phyloP scores from a whole-genome alignment of 768 basidiomycete species.

The Mycena rosella region DNA sequence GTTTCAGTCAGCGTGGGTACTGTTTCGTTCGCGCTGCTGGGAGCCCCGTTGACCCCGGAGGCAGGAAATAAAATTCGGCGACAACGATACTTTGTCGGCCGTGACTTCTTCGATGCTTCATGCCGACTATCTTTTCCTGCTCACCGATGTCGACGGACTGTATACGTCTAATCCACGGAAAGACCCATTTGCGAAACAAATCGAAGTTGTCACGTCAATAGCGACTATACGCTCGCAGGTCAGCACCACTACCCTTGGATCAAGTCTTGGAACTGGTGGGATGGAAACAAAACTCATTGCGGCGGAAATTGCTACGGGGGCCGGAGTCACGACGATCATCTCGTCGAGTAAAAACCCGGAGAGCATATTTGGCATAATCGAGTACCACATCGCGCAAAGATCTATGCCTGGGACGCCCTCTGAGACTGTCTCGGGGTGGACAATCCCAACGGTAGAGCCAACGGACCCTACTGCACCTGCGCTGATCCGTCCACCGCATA shows the following conservation, averaged over 20 bases:
- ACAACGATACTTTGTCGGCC: constrained; percentile 98
- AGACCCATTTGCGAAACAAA: constrained; percentile 83
- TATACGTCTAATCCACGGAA: constrained; percentile 97
- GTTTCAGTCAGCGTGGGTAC: constrained; percentile 93
- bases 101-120: constrained; percentile 98
- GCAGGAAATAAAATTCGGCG: constrained; percentile 99
- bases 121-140: constrained; percentile 95
- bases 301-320: constrained; percentile 95
- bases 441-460: constrained; percentile 40
- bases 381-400: constrained; percentile 70
- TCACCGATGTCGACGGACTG: constrained; percentile 96
- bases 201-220: constrained; percentile 88
- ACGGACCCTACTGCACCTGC: constrained; percentile 35
- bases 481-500: constrained; percentile 79
- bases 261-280: constrained; percentile 94
- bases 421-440: constrained; percentile 43
- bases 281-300: constrained; percentile 99
- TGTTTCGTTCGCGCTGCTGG: background rate
- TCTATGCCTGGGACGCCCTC: constrained; percentile 52
- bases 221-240: constrained; percentile 87
- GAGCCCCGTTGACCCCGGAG: background rate
- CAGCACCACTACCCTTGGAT: constrained; percentile 92
- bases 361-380: constrained; percentile 84
- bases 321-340: constrained; percentile 94
- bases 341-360: constrained; percentile 85